These are phyloP conservation scores for Vitis hybrid DNA, from an alignment of 177 flowering plant species.

Conservation along the genomic window DNA sequence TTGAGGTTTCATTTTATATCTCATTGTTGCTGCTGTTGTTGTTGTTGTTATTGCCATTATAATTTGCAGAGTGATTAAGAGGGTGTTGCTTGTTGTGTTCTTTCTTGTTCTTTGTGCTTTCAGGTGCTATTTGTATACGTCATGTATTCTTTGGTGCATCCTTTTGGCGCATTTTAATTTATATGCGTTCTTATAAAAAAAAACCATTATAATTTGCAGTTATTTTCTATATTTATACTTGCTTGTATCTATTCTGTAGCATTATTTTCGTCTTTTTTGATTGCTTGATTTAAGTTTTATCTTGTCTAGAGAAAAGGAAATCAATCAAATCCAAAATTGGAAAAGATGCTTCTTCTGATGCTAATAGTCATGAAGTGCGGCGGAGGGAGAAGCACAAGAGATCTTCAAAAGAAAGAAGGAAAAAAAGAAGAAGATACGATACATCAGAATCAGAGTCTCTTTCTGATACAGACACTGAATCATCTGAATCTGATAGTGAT, in stretches of 20 bases:
- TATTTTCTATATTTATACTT: not conserved
- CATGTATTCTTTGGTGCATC: too few species aligned
- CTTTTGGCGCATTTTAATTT: too few species aligned
- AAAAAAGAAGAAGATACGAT: constrained; percentile 58
- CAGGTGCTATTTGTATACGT: too few species aligned
- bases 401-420: constrained; percentile 57
- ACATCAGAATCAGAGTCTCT: constrained; percentile 71
- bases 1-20: too few species aligned
- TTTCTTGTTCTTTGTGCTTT: too few species aligned
- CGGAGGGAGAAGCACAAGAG: constrained; percentile 64
- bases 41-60: too few species aligned
- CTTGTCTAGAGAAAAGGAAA: constrained; percentile 51
- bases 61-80: too few species aligned
- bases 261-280: not conserved
- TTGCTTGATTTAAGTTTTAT: not conserved
- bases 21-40: too few species aligned
- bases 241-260: not conserved
- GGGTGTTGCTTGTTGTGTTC: too few species aligned
- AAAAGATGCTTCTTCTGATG: constrained; percentile 48
- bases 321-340: constrained; percentile 39
- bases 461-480: constrained; percentile 61
- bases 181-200: too few species aligned
- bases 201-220: not conserved
- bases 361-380: constrained; percentile 36
- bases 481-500: constrained; percentile 66